Conservation (phyloP, 345 rosid genomes). For the Litchi chinensis region DNA sequence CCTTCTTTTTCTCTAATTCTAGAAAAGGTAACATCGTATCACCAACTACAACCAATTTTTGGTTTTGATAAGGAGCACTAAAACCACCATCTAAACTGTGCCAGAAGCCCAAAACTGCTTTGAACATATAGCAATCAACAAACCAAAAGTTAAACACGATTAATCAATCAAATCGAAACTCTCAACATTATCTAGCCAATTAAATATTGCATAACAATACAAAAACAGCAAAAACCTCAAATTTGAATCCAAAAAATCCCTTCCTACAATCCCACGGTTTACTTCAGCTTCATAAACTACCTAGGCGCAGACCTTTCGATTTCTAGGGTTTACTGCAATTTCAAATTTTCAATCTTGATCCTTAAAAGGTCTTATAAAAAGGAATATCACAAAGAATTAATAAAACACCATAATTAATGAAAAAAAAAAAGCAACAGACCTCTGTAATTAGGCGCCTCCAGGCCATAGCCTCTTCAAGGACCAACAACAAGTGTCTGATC, state of each 20-base stretch:
- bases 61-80: background rate
- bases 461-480: constrained; percentile 60
- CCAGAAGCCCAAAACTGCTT: constrained; percentile 2
- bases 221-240: background rate
- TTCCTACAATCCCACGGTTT: background rate
- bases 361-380: too few relatives aligned
- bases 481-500: constrained; percentile 16
- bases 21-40: background rate
- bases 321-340: constrained; percentile 16
- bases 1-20: background rate
- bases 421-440: constrained; percentile 34
- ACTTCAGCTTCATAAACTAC: constrained; percentile 5
- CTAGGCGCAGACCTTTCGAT: background rate
- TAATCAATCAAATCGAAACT: background rate
- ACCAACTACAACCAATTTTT: background rate
- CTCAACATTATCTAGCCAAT: background rate
- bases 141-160: background rate
- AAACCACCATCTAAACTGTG: background rate
- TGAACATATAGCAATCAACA: background rate
- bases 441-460: constrained; percentile 85
- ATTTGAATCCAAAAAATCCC: background rate
- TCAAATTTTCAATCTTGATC: constrained; percentile 3
- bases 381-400: too few relatives aligned
- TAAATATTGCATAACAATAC: background rate
- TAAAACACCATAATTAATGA: too few relatives aligned